Percentiles rank a stretch among this genome's conserved stretches.
phyloP scores from a whole-genome alignment of 2,329 filamentous ascomycete genomes.

The Dothidotthia symphoricarpi region DNA sequence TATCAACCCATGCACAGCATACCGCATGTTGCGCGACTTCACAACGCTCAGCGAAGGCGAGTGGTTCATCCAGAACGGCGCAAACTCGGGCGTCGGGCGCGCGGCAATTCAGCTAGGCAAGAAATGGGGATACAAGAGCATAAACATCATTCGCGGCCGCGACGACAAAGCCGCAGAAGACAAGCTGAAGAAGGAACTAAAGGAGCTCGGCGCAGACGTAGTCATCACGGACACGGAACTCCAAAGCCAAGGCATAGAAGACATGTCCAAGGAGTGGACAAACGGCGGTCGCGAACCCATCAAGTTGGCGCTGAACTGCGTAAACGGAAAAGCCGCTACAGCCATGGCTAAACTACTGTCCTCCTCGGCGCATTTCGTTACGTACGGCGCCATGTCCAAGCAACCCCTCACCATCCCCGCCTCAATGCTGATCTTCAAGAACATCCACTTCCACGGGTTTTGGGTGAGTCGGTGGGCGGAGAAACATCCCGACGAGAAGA shows the following conservation, averaged over 20 bases:
- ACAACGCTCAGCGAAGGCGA: constrained; percentile 66
- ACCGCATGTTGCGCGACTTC: constrained; percentile 87
- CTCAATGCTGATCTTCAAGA: constrained; percentile 87
- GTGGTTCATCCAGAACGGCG: constrained; percentile 97
- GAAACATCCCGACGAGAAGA: constrained; percentile 68
- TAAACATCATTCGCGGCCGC: constrained; percentile 82
- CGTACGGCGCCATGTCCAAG: constrained; percentile 93
- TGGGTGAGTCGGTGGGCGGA: constrained; percentile 93
- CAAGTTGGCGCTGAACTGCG: constrained; percentile 83
- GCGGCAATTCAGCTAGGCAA: constrained; percentile 84
- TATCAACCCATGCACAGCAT: constrained; percentile 93
- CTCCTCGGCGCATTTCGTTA: constrained; percentile 72
- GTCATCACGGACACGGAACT: constrained; percentile 63
- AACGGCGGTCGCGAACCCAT: constrained; percentile 69
- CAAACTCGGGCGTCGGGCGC: constrained; percentile 88
- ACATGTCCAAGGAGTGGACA: constrained; percentile 64
- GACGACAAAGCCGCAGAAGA: constrained; percentile 70
- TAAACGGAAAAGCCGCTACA: constrained; percentile 82
- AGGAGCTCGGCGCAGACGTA: constrained; percentile 60
- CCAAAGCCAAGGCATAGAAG: constrained; percentile 61
- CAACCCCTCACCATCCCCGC: constrained; percentile 80
- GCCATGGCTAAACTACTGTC: constrained; percentile 71
- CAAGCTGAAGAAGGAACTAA: constrained; percentile 60
- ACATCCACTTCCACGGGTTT: constrained; percentile 85
- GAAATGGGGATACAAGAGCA: constrained; percentile 84